Percentiles rank a stretch among this genome's conserved stretches.
Conservation (phyloP, 2,329 filamentous ascomycete species). For the Trichothecium sympodiale region DNA sequence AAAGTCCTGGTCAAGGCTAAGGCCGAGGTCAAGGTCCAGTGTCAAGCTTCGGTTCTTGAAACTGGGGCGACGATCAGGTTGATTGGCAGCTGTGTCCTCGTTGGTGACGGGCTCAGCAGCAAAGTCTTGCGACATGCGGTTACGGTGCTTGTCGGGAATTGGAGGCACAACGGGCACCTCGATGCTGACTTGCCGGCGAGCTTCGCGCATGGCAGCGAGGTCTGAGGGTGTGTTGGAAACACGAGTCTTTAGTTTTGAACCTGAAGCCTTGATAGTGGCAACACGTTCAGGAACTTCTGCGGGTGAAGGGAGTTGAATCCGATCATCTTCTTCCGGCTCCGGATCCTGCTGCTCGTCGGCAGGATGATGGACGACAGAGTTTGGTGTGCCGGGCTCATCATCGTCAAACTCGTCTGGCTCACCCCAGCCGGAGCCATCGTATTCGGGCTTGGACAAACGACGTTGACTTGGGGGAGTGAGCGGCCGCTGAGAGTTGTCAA, state of each 20-base stretch:
- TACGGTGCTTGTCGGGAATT: constrained; percentile 50
- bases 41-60: constrained; percentile 77
- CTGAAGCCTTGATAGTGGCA: constrained; percentile 81
- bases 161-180: constrained; percentile 51
- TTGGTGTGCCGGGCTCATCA: constrained; percentile 62
- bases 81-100: neutral
- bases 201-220: constrained; percentile 71
- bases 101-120: constrained; percentile 11
- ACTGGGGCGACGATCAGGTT: constrained; percentile 54
- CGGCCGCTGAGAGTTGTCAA: constrained; percentile 28
- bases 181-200: constrained; percentile 73
- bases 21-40: constrained; percentile 68
- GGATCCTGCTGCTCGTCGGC: constrained; percentile 27
- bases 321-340: constrained; percentile 21
- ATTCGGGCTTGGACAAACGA: constrained; percentile 45
- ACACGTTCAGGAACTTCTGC: constrained; percentile 64
- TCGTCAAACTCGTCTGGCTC: constrained; percentile 39
- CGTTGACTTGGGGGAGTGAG: constrained; percentile 33
- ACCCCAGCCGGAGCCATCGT: constrained; percentile 53
- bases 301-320: constrained; percentile 7
- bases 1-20: constrained; percentile 86
- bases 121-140: constrained; percentile 38
- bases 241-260: constrained; percentile 78
- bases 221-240: constrained; percentile 83
- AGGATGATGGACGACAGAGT: constrained; percentile 80